A percentile compares a stretch with the other conserved stretches of the same genome.
These are phyloP conservation scores for Solanum bukasovii DNA, from an alignment of 257 asterid genomes.

Conservation along the genomic window DNA sequence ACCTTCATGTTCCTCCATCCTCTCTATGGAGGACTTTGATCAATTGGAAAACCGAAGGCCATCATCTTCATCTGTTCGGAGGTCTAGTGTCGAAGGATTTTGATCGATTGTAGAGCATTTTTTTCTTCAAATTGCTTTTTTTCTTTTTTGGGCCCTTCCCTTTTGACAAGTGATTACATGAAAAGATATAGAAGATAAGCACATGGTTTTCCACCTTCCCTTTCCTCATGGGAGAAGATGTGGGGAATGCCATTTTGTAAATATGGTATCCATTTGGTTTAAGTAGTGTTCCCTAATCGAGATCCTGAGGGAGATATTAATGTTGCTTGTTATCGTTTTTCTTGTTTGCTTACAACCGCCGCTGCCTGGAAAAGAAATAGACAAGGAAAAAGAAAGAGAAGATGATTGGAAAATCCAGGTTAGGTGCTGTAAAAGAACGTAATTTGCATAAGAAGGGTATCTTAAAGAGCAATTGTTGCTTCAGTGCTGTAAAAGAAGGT, in stretches of 20 bases:
- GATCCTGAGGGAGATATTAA: not conserved
- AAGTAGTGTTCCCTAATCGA: not conserved
- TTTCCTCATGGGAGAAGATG: not conserved
- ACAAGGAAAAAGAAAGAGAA: not conserved
- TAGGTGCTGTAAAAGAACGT: not conserved
- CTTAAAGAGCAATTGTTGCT: not conserved
- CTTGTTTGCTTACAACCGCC: not conserved
- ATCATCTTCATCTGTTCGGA: conserved; percentile 37
- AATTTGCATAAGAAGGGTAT: not conserved
- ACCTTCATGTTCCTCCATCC: conserved; percentile 48
- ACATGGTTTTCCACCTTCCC: conserved; percentile 10
- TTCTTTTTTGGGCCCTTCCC: not conserved
- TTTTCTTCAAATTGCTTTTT: not conserved
- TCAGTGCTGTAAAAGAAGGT: not conserved
- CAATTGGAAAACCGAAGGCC: conserved; percentile 50
- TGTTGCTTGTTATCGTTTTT: not conserved
- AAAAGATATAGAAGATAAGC: conserved; percentile 29
- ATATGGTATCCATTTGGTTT: conserved; percentile 13
- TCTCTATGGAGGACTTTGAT: conserved; percentile 43
- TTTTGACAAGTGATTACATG: conserved; percentile 28
- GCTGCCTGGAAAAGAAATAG: not conserved
- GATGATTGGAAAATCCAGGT: not conserved
- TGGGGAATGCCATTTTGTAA: conserved; percentile 30
- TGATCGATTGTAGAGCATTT: conserved; percentile 44
- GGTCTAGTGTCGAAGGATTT: conserved; percentile 66